A percentile compares a stretch with the other conserved stretches of the same genome.
phyloP scores from a whole-genome alignment of 768 basidiomycete species.

The Agaricus subrufescens region DNA sequence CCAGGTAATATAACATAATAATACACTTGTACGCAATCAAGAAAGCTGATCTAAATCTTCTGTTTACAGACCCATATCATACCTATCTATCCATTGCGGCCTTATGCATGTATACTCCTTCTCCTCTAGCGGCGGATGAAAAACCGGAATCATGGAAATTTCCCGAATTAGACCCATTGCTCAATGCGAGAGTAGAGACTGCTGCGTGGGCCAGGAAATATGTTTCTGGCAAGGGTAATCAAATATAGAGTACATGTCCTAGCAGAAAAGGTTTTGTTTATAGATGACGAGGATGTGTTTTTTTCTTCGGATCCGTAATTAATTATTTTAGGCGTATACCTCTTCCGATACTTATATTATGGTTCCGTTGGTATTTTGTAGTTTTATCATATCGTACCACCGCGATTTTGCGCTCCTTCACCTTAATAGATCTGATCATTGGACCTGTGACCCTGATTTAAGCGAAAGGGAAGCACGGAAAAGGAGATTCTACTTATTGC shows the following conservation, averaged over 20 bases:
- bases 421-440: too few relatives aligned
- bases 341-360: too few relatives aligned
- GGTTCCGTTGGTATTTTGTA: too few relatives aligned
- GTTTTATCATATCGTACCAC: too few relatives aligned
- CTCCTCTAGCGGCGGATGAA: slow-evolving; percentile 22
- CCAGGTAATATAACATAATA: slow-evolving; percentile 50
- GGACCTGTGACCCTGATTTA: too few relatives aligned
- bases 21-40: too few relatives aligned
- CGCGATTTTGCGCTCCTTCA: too few relatives aligned
- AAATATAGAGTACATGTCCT: neutral
- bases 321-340: too few relatives aligned
- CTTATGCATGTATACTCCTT: slow-evolving; percentile 61
- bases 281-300: too few relatives aligned
- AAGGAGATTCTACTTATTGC: too few relatives aligned
- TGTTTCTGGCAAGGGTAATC: slow-evolving; percentile 31
- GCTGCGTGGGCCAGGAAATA: slow-evolving; percentile 61
- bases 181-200: slow-evolving; percentile 69
- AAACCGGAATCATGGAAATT: slow-evolving; percentile 49
- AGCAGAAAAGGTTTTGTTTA: neutral
- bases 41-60: neutral
- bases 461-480: too few relatives aligned
- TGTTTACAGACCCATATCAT: slow-evolving; percentile 79
- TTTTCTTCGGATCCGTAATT: too few relatives aligned
- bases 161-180: slow-evolving; percentile 55
- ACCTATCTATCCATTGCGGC: slow-evolving; percentile 89